Evolutionary conservation across 768 basidiomycete species (phyloP).

Genomic region (Hypholoma sublateritium): DNA sequence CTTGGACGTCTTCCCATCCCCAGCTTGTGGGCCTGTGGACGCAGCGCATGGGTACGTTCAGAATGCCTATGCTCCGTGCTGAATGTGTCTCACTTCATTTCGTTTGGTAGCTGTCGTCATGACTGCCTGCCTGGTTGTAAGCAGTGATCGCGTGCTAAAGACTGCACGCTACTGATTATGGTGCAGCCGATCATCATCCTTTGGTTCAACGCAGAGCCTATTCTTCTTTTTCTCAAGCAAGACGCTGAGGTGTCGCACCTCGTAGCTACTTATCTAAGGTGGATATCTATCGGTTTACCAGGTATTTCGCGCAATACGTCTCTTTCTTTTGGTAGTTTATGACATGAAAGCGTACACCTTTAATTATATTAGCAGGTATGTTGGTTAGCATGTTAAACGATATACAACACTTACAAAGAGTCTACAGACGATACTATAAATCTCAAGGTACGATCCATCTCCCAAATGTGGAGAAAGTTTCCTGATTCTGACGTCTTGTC

Average conservation of each 20-base stretch:
- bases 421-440: constrained; percentile 45
- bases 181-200: constrained; percentile 50
- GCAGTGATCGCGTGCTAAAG: neutral
- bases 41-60: constrained; percentile 71
- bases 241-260: constrained; percentile 77
- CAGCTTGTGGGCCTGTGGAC: constrained; percentile 87
- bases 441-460: constrained; percentile 52
- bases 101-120: neutral
- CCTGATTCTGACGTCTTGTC: constrained; percentile 17
- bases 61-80: neutral
- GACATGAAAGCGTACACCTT: constrained; percentile 41
- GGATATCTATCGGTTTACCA: constrained; percentile 72
- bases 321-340: neutral
- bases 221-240: constrained; percentile 71
- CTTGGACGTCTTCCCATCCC: constrained; percentile 86
- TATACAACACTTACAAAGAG: neutral
- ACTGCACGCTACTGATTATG: neutral
- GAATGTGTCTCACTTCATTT: neutral
- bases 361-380: constrained; percentile 39
- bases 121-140: neutral
- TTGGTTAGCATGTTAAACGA: neutral
- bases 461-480: neutral
- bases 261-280: constrained; percentile 73
- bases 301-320: constrained; percentile 24
- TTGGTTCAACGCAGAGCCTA: constrained; percentile 81